Conservation (phyloP, 345 rosid genomes). For the Salix exigua region DNA sequence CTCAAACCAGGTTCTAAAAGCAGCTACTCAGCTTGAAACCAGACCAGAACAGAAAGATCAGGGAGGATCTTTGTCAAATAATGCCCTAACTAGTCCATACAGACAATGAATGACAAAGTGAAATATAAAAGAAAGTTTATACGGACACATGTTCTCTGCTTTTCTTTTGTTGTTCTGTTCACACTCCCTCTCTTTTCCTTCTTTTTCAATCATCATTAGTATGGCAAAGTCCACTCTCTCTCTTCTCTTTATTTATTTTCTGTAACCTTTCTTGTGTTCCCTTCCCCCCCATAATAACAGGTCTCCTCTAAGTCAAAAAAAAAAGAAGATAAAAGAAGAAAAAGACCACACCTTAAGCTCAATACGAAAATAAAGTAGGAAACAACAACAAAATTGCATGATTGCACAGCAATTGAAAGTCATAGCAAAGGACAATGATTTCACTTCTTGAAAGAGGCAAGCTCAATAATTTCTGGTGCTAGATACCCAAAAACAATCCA, state of each 20-base stretch:
- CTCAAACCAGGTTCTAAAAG: neutral
- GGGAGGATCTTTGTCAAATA: constrained; percentile 11
- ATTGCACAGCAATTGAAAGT: constrained; percentile 1
- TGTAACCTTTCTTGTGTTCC: neutral
- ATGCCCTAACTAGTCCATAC: neutral
- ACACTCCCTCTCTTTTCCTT: constrained; percentile 5
- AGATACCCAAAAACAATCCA: neutral
- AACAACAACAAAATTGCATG: neutral
- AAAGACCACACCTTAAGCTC: neutral
- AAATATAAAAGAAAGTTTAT: constrained; percentile 1
- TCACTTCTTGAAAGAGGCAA: constrained; percentile 2
- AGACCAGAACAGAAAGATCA: neutral
- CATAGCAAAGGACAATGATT: constrained; percentile 12
- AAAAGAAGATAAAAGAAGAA: too few species aligned
- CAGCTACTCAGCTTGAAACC: constrained; percentile 9
- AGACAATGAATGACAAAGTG: neutral
- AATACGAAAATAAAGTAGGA: neutral
- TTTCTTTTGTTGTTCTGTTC: neutral
- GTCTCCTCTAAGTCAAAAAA: neutral
- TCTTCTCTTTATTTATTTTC: neutral
- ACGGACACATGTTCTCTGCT: constrained; percentile 2
- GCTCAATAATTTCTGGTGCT: constrained; percentile 1
- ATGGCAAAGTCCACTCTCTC: constrained; percentile 8
- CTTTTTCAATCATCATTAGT: constrained; percentile 33
- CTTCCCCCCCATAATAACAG: neutral